Percentiles rank a stretch among this genome's conserved stretches.
Evolutionary conservation across 2,329 filamentous ascomycete species (phyloP).

Genomic region (Graphium sp.): DNA sequence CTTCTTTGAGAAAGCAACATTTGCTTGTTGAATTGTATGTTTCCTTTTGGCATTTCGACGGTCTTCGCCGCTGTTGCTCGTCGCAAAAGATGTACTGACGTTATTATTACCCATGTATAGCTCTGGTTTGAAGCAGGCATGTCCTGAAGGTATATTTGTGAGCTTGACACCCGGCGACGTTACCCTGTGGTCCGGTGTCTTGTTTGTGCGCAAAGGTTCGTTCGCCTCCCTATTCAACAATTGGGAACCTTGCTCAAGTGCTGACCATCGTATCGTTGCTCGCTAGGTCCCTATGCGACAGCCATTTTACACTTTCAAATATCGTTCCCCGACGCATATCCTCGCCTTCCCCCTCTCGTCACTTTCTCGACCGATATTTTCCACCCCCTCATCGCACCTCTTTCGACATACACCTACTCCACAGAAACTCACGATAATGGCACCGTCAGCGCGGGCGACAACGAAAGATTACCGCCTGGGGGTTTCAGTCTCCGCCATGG

Average conservation of each 20-base stretch:
- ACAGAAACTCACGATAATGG: constrained; percentile 60
- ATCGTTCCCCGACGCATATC: constrained; percentile 69
- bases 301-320: constrained; percentile 83
- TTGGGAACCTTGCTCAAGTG: neutral
- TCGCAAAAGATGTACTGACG: constrained; percentile 3
- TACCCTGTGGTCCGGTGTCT: constrained; percentile 72
- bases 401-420: constrained; percentile 89
- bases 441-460: constrained; percentile 68
- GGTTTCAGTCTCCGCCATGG: constrained; percentile 83
- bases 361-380: constrained; percentile 89
- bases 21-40: constrained; percentile 69
- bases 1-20: constrained; percentile 54
- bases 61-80: constrained; percentile 2
- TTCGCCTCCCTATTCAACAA: neutral
- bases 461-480: constrained; percentile 70
- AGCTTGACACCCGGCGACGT: constrained; percentile 68
- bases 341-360: constrained; percentile 62
- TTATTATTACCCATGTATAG: constrained; percentile 25
- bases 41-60: constrained; percentile 1
- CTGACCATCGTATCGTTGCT: neutral
- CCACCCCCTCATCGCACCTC: constrained; percentile 78
- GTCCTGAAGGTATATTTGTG: constrained; percentile 76
- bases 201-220: constrained; percentile 78
- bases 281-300: constrained; percentile 68
- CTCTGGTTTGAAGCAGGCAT: constrained; percentile 63